phyloP scores from a whole-genome alignment of 805 yeast genomes.

The Kazachstania taianensis region DNA sequence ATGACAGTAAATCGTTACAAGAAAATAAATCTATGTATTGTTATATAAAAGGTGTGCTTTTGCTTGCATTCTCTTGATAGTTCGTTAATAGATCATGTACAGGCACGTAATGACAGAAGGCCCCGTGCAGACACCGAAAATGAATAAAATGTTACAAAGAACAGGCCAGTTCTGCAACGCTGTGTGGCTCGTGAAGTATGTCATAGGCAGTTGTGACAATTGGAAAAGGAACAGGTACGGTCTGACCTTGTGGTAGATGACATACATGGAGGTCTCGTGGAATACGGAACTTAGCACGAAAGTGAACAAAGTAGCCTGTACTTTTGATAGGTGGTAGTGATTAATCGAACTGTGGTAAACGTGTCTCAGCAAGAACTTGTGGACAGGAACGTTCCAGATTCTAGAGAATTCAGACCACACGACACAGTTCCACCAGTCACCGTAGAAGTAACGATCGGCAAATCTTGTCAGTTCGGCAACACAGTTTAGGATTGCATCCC shows the following conservation, averaged over 20 bases:
- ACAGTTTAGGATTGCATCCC: conserved; percentile 89
- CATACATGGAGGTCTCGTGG: conserved; percentile 90
- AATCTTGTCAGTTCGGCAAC: conserved; percentile 80
- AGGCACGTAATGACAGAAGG: conserved; percentile 82
- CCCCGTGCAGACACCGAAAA: conserved; percentile 86
- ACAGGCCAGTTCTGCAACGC: conserved; percentile 45
- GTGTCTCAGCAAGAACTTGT: conserved; percentile 78
- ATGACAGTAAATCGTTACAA: background rate
- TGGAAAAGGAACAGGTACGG: conserved; percentile 75
- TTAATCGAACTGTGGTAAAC: conserved; percentile 88
- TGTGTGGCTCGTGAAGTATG: conserved; percentile 49
- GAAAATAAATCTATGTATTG: background rate
- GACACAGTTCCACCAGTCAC: conserved; percentile 95
- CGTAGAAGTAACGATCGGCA: conserved; percentile 88
- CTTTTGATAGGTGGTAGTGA: conserved; percentile 54
- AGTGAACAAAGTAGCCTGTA: conserved; percentile 65
- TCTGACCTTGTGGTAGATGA: conserved; percentile 66
- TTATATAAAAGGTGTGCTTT: background rate
- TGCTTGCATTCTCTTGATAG: background rate
- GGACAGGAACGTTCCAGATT: conserved; percentile 93
- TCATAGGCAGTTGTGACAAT: conserved; percentile 79
- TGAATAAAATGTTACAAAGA: conserved; percentile 73
- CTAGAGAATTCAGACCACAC: conserved; percentile 91
- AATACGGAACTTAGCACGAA: conserved; percentile 70
- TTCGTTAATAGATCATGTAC: conserved; percentile 57